These are phyloP conservation scores for Blyttiomyces sp. DNA, from an alignment of 371 early-diverging fungal species.

Conservation along the genomic window DNA sequence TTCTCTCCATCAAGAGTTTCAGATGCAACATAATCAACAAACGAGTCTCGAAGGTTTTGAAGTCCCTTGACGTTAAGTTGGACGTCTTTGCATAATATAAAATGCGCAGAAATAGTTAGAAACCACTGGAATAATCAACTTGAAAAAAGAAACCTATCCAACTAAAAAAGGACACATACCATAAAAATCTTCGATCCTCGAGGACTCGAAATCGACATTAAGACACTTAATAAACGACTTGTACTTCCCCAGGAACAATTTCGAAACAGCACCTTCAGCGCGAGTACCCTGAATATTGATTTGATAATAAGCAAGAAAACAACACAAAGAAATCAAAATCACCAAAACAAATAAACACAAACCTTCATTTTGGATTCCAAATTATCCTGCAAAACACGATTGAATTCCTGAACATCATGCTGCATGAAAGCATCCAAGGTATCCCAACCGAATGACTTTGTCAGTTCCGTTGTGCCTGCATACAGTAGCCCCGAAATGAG, in stretches of 20 bases:
- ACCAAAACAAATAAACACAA: background rate
- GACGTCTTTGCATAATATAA: conserved; percentile 69
- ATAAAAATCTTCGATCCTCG: conserved; percentile 84
- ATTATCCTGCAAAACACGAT: conserved; percentile 93
- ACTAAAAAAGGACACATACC: conserved; percentile 37
- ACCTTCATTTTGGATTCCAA: conserved; percentile 93
- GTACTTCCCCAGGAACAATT: conserved; percentile 92
- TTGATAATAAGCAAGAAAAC: background rate
- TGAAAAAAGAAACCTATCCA: background rate
- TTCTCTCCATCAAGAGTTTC: conserved; percentile 98
- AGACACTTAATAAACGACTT: conserved; percentile 93
- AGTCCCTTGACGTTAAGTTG: conserved; percentile 94
- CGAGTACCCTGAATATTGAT: conserved; percentile 62
- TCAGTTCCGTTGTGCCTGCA: conserved; percentile 83
- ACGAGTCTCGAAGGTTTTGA: conserved; percentile 85
- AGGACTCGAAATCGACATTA: conserved; percentile 91
- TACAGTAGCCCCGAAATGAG: background rate
- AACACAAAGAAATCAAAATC: background rate
- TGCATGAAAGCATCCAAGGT: conserved; percentile 92
- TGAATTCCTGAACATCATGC: conserved; percentile 97
- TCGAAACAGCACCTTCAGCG: conserved; percentile 88
- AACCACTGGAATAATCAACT: background rate
- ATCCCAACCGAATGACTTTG: conserved; percentile 97
- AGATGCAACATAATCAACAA: conserved; percentile 81
- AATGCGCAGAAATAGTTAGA: background rate